Evolutionary conservation across 345 rosid genomes (phyloP), one percentile per base, ranked within the genome.

Genomic region (Sonneratia caseolaris): DNA sequence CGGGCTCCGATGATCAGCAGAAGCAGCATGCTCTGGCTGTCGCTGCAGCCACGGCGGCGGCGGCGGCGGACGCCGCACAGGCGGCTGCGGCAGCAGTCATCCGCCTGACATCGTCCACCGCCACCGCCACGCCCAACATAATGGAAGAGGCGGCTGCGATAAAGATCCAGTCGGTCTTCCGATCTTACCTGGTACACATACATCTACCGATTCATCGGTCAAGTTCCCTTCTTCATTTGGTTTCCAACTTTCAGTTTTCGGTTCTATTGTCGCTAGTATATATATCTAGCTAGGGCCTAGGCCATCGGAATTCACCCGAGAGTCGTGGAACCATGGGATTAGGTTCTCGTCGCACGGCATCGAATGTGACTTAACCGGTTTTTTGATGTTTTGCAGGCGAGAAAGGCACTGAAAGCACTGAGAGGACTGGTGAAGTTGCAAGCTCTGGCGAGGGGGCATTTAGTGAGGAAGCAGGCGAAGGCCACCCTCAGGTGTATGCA

Each of bases 161-260:
- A 15, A 91, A 83, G 80, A 91, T 94, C 80, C 96, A 94, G 59
- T 84, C 96, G 6, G 79, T 80, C 6, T 94, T 83, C 71, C 95
- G 98, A 11, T 84, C 97, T 71, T 82, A 91, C 77, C 77, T 94
- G 95, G 98, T 94, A 84, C 43, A 12, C 14, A 5, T 59, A 4
- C 2, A 18, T 67, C 24, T 21, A 24, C 24, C 1, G 21, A 10
- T 66, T n/a, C n/a, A 66, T 22, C 37, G 10, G 66, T 62, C 32
- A 6, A 16, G 36, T 3, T 62, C 37, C 32, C 16, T 27, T 9
- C 37, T 62, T 62, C 66, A 62, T 62, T 62, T 62, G 32, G 32
- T 27, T 27, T 27, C 32, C 32, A 27, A 0, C 32, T 27, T 27
- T 27, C 32, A 27, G 32, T 27, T 27, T 27, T 27, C 32, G 32